These are phyloP conservation scores for Puccinia novopanici DNA, from an alignment of 1,284 basidiomycete species.

Conservation along the genomic window DNA sequence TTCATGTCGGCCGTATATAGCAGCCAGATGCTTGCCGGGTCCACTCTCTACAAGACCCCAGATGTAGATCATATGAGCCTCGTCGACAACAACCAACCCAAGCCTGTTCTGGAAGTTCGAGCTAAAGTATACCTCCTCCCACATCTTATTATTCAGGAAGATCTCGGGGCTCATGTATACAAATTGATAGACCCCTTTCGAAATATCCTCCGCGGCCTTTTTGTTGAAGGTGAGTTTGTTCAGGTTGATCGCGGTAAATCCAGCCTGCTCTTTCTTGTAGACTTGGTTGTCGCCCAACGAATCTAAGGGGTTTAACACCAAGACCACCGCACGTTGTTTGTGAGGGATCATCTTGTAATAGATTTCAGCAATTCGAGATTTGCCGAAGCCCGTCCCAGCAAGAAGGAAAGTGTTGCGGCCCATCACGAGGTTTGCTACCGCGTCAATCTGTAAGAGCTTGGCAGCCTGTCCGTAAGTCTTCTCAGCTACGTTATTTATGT, in stretches of 20 bases:
- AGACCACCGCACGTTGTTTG: background rate
- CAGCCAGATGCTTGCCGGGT: background rate
- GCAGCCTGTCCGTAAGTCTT: too few relatives aligned
- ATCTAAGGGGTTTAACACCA: constrained; percentile 1
- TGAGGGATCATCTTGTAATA: background rate
- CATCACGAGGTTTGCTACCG: background rate
- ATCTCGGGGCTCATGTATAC: constrained; percentile 7
- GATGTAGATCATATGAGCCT: too few relatives aligned
- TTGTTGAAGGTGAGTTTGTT: constrained; percentile 12
- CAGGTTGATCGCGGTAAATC: constrained; percentile 4
- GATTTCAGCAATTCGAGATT: too few relatives aligned
- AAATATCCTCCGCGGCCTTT: background rate
- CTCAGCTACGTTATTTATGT: background rate
- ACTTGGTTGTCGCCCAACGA: background rate
- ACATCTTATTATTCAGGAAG: constrained; percentile 4
- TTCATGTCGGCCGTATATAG: background rate
- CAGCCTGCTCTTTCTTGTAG: background rate
- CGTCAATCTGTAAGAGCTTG: background rate
- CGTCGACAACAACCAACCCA: constrained; percentile 1
- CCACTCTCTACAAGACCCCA: background rate
- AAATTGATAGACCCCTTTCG: constrained; percentile 3
- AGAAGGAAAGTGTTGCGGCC: constrained; percentile 2
- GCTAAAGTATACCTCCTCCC: constrained; percentile 6
- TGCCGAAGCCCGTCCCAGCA: background rate
- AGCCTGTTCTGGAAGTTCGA: background rate